These are phyloP conservation scores for Peniophora sp. DNA, from an alignment of 1,284 basidiomycete genomes.

Conservation along the genomic window DNA sequence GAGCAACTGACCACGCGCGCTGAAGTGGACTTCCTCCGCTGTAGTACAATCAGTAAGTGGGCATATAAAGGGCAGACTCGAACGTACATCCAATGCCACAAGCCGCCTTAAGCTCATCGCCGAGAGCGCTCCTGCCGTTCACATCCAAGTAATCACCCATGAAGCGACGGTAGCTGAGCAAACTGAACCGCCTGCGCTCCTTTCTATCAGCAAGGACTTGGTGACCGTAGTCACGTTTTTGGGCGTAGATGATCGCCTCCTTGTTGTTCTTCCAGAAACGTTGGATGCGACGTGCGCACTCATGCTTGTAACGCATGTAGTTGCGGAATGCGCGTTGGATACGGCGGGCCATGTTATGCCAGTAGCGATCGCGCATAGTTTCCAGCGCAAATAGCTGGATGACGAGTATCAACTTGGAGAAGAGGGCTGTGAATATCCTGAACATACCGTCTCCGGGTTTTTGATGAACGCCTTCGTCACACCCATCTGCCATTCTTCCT, in stretches of 20 bases:
- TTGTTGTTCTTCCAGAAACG: conserved; percentile 99
- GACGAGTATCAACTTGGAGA: conserved; percentile 1
- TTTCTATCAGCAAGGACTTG: conserved; percentile 87
- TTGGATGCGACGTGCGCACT: conserved; percentile 93
- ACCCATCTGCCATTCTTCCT: conserved; percentile 99
- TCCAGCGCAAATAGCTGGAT: conserved; percentile 91
- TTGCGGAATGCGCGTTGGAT: conserved; percentile 97
- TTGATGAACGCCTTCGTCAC: conserved; percentile 99
- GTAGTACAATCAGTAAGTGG: conserved; percentile 10
- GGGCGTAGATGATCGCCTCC: conserved; percentile 82
- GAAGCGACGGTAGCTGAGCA: conserved; percentile 92
- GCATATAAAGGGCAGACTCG: background rate
- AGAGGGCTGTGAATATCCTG: background rate
- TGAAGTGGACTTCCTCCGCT: conserved; percentile 82
- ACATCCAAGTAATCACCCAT: conserved; percentile 96
- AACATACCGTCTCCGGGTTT: conserved; percentile 89
- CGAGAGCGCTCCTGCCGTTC: conserved; percentile 74
- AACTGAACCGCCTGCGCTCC: conserved; percentile 88
- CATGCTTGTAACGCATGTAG: conserved; percentile 91
- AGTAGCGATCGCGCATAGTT: conserved; percentile 98
- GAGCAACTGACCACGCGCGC: conserved; percentile 77
- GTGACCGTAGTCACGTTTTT: conserved; percentile 91
- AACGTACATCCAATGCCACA: conserved; percentile 71
- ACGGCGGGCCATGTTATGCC: conserved; percentile 98
- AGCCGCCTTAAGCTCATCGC: conserved; percentile 69